Percentiles rank a stretch among this genome's conserved stretches.
phyloP scores from a whole-genome alignment of 345 rosid genomes.

The Ceriops decandra region DNA sequence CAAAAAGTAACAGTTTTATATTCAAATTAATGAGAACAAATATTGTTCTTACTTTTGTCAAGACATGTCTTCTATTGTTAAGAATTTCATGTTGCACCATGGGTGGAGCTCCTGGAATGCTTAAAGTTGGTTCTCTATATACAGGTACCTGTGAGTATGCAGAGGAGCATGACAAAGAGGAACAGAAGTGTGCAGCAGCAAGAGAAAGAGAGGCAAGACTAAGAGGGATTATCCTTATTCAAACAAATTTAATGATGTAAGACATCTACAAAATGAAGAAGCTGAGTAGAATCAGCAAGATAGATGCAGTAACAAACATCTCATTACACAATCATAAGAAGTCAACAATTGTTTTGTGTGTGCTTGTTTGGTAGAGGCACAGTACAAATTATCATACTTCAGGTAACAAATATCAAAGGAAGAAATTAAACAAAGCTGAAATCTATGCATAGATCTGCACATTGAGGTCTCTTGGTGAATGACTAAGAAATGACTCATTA shows the following conservation, averaged over 20 bases:
- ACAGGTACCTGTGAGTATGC: slow-evolving; percentile 62
- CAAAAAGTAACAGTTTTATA: neutral
- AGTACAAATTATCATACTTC: neutral
- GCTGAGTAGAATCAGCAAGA: neutral
- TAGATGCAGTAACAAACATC: neutral
- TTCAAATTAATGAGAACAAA: slow-evolving; percentile 12
- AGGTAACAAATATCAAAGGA: neutral
- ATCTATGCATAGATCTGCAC: neutral
- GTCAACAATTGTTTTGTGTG: neutral
- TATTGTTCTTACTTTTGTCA: slow-evolving; percentile 69
- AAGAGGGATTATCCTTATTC: no score
- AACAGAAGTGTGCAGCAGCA: no score
- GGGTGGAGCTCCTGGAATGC: slow-evolving; percentile 79
- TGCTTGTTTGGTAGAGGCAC: neutral
- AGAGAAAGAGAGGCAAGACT: no score
- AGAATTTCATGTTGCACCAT: slow-evolving; percentile 92
- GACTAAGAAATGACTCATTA: neutral
- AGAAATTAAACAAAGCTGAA: neutral
- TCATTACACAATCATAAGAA: neutral
- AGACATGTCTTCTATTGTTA: slow-evolving; percentile 91
- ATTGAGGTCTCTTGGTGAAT: neutral
- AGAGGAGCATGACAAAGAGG: neutral
- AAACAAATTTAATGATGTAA: neutral
- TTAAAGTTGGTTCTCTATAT: slow-evolving; percentile 67
- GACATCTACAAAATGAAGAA: neutral